These are phyloP conservation scores for Dioszegia crocea DNA, from an alignment of 768 basidiomycete species.

Conservation along the genomic window DNA sequence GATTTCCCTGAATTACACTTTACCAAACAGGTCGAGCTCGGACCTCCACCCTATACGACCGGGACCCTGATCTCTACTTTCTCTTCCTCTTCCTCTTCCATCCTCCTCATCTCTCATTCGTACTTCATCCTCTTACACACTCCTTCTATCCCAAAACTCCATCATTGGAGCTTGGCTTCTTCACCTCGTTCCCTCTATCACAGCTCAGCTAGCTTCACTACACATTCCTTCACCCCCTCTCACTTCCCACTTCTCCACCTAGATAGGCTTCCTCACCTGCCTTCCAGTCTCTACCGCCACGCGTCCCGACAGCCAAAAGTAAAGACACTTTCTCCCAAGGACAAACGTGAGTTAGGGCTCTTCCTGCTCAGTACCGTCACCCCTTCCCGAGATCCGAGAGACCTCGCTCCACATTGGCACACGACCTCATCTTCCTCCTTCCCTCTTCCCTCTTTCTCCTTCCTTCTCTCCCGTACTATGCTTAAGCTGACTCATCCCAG, in stretches of 20 bases:
- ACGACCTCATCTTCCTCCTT: background rate
- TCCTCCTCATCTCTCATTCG: conserved; percentile 3
- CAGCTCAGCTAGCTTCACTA: background rate
- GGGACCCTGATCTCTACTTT: background rate
- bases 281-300: too few relatives aligned
- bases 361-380: too few relatives aligned
- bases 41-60: conserved; percentile 11
- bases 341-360: too few relatives aligned
- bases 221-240: background rate
- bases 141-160: background rate
- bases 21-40: background rate
- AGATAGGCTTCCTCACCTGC: background rate
- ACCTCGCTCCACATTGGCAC: too few relatives aligned
- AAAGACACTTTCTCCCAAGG: too few relatives aligned
- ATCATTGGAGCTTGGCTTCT: conserved; percentile 5
- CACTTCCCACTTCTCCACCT: background rate
- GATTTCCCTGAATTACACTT: background rate
- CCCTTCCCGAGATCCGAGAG: too few relatives aligned
- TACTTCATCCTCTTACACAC: background rate
- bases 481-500: background rate
- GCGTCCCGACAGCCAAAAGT: too few relatives aligned
- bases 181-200: background rate
- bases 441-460: background rate
- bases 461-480: background rate
- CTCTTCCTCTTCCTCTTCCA: background rate